These are phyloP conservation scores for Porogramme epimiltina DNA, from an alignment of 1,284 basidiomycete genomes.

Conservation along the genomic window DNA sequence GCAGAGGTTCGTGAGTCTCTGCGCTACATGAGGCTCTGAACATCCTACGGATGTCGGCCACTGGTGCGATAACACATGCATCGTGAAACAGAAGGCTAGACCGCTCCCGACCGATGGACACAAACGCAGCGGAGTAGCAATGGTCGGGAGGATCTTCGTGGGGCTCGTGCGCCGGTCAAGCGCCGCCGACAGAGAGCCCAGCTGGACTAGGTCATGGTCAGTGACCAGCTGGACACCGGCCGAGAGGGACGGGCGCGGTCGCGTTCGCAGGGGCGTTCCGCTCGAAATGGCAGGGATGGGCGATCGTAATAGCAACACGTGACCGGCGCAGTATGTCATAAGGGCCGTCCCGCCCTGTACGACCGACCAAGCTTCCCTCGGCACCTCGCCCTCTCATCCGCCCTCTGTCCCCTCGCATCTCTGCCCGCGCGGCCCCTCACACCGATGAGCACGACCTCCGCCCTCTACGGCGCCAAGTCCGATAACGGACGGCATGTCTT, in stretches of 20 bases:
- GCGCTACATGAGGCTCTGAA: no score
- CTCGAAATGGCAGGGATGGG: slow-evolving; percentile 18
- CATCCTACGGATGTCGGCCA: no score
- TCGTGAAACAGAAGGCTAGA: no score
- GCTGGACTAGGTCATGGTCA: background rate
- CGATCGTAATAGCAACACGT: slow-evolving; percentile 17
- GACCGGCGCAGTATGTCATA: slow-evolving; percentile 22
- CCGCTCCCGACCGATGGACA: no score
- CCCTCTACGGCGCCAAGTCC: slow-evolving; percentile 21
- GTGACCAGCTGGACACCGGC: background rate
- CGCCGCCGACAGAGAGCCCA: background rate
- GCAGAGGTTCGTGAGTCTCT: no score
- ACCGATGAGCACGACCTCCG: slow-evolving; percentile 27
- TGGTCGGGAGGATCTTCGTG: no score
- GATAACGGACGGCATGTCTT: slow-evolving; percentile 33
- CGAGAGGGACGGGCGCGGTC: slow-evolving; percentile 8
- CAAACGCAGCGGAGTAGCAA: no score
- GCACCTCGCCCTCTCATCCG: slow-evolving; percentile 6
- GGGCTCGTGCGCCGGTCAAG: no score
- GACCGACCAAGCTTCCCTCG: slow-evolving; percentile 19
- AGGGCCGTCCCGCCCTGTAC: slow-evolving; percentile 8
- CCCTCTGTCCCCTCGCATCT: background rate
- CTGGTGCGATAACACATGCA: no score
- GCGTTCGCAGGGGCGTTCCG: slow-evolving; percentile 4
- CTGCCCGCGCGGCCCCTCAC: slow-evolving; percentile 8